Conservation (phyloP, 1,284 basidiomycete species). For the Puccinia triticina region DNA sequence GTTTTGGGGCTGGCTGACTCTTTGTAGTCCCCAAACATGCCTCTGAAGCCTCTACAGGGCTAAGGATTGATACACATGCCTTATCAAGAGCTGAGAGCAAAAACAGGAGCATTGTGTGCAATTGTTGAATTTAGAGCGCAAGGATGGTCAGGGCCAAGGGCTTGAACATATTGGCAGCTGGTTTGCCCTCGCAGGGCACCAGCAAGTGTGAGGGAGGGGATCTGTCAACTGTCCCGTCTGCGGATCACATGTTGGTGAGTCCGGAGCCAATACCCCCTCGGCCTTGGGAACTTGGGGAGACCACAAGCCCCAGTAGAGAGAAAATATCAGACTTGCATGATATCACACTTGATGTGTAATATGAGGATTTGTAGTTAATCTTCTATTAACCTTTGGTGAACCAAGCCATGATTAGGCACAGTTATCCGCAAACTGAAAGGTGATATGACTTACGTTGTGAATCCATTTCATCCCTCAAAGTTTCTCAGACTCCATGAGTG, state of each 20-base stretch:
- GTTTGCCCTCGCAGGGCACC: too few relatives aligned
- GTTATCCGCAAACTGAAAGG: background rate
- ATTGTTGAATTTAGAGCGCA: too few relatives aligned
- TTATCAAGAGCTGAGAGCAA: too few relatives aligned
- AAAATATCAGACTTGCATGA: conserved; percentile 40
- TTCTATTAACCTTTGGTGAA: conserved; percentile 21
- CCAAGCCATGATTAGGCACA: background rate
- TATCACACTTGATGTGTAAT: conserved; percentile 38
- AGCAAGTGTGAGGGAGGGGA: too few relatives aligned
- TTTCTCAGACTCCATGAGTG: conserved; percentile 30
- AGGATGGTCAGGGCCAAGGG: too few relatives aligned
- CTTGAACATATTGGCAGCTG: too few relatives aligned
- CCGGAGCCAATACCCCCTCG: background rate
- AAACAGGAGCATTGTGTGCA: too few relatives aligned
- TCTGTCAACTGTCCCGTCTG: too few relatives aligned
- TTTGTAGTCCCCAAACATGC: too few relatives aligned
- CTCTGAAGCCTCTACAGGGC: too few relatives aligned
- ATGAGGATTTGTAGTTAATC: conserved; percentile 37
- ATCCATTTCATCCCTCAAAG: conserved; percentile 45
- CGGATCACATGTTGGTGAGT: background rate
- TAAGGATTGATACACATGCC: too few relatives aligned
- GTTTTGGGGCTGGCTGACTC: too few relatives aligned
- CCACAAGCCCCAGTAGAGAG: conserved; percentile 44
- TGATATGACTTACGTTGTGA: conserved; percentile 28
- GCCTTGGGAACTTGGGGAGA: background rate